Evolutionary conservation across 768 basidiomycete species (phyloP), one percentile per base, ranked within the genome.

Genomic region (Kwoniella sp.): DNA sequence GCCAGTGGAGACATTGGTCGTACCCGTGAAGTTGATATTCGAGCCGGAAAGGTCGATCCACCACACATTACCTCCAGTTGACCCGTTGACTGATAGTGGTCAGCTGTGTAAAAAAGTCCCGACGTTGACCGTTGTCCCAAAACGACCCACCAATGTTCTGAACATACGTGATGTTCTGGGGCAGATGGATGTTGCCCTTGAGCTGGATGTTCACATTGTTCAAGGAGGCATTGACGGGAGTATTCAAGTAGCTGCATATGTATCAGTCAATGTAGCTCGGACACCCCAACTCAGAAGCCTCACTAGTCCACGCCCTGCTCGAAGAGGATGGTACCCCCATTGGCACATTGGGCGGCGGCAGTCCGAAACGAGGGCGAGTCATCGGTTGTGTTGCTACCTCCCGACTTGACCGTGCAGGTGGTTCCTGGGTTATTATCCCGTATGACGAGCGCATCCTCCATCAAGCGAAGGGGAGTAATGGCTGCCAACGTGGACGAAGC

Each of bases 31-130:
- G 22, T 70, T 60, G 29, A 80, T 74, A 48, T 79, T 72, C 23
- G 65, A 67, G 3, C 79, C 79, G 27, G 75, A 60, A 37, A 80
- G 66, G 59, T 77, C 79, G 52, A 79, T 77, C 79, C 79, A 80
- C 17, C 77, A 77, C 25, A 76, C 75, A 10, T 76, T 53, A 2
- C 57, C 54, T 32, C 40, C 40, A 32, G 46, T n/a, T 23, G 51
- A 51, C 26, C 33, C 36, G 49, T 60, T 64, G 48, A 64, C 62
- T 53, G n/a, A n/a, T n/a, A n/a, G n/a, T n/a, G n/a, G n/a, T n/a
- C n/a, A 20, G 19, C 34, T 19, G 34, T n/a, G 34, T 15, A n/a
- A 36, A 36, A 6, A 36, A 6, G 15, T 5, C 15, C 15, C 34
- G 7, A 36, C 34, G 15, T 36, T 5, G n/a, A n/a, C n/a, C 15